A percentile compares a stretch with the other conserved stretches of the same genome.
phyloP scores from a whole-genome alignment of 371 early-diverging fungal genomes.

The Chytridium lagenaria region DNA sequence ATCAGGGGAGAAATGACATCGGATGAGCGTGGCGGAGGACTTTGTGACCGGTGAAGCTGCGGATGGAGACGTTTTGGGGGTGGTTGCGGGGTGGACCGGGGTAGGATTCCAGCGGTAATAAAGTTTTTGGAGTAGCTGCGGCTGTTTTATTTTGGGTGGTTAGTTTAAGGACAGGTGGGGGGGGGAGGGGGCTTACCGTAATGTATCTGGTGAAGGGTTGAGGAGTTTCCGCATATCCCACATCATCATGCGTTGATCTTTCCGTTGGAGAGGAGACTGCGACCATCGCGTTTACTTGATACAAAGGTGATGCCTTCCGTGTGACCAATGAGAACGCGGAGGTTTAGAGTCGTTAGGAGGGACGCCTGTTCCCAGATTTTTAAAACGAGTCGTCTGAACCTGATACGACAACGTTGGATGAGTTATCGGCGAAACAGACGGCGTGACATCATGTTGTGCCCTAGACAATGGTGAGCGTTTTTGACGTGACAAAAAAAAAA shows the following conservation, averaged over 20 bases:
- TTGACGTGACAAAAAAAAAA: no score
- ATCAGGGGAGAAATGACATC: constrained; percentile 70
- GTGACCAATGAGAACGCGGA: constrained; percentile 65
- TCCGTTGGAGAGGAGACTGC: constrained; percentile 57
- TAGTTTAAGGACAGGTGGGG: constrained; percentile 9
- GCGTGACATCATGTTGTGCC: no score
- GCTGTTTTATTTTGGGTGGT: neutral
- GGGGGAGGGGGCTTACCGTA: neutral
- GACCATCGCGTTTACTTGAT: constrained; percentile 46
- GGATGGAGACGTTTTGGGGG: constrained; percentile 62
- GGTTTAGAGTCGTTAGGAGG: constrained; percentile 50
- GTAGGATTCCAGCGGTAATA: constrained; percentile 47
- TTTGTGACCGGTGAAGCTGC: constrained; percentile 56
- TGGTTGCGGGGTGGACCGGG: constrained; percentile 40
- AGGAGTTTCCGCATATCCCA: constrained; percentile 66
- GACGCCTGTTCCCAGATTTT: constrained; percentile 70
- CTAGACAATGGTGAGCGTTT: no score
- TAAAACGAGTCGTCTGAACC: constrained; percentile 67
- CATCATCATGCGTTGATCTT: constrained; percentile 67
- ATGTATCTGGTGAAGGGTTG: neutral
- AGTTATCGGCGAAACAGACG: constrained; percentile 65
- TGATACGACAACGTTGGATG: constrained; percentile 63
- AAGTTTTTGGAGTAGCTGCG: constrained; percentile 27
- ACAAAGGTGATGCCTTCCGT: constrained; percentile 73
- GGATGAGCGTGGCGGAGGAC: constrained; percentile 69